These are phyloP conservation scores for Hordeum vulgare DNA, from an alignment of 176 grass and related monocot species.

Conservation along the genomic window MorexV3_pseudomolecules_assembly NC_058519.1:567299813-567300312, in stretches of 20 bases:
- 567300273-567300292: conserved; percentile 12
- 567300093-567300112: neutral
- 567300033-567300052: neutral
- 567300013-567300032: neutral
- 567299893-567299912: too few species aligned
- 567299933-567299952: too few species aligned
- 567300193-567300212: conserved; percentile 19
- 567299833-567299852: too few species aligned
- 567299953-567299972: too few species aligned
- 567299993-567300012: too few species aligned
- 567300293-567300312: conserved; percentile 27
- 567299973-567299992: too few species aligned
- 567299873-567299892: too few species aligned
- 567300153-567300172: neutral
- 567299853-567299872: too few species aligned
- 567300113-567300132: neutral
- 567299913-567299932: too few species aligned
- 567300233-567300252: conserved; percentile 41
- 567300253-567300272: conserved; percentile 39
- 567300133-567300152: neutral
- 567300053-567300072: neutral
- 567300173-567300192: neutral
- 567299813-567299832: too few species aligned
- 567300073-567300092: neutral
- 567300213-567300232: conserved; percentile 27